These are phyloP conservation scores for Nakazawaea wyomingensis DNA, from an alignment of 805 yeast genomes.

Conservation along the genomic window DNA sequence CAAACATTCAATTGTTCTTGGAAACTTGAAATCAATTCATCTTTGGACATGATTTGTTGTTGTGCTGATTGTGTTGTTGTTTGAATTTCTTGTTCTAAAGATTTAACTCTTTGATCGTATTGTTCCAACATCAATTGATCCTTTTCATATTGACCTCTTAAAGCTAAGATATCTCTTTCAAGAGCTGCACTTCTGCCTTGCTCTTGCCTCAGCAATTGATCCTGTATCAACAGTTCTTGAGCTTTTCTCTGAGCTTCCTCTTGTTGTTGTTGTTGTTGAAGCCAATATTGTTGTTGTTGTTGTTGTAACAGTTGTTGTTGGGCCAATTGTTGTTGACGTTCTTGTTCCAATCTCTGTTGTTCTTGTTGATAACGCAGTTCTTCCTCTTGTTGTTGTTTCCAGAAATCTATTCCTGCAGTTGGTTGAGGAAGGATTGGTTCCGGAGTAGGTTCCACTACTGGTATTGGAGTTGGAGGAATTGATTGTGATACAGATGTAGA, in stretches of 20 bases:
- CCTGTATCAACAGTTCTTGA: constrained; percentile 62
- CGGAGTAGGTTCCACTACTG: constrained; percentile 31
- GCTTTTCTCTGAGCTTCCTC: constrained; percentile 63
- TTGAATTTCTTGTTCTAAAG: constrained; percentile 67
- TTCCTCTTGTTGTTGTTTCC: constrained; percentile 37
- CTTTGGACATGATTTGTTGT: constrained; percentile 70
- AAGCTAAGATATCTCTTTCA: constrained; percentile 71
- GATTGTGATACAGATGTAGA: constrained; percentile 27
- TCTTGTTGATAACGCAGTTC: constrained; percentile 54
- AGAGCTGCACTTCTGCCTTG: constrained; percentile 76
- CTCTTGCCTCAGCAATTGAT: constrained; percentile 67
- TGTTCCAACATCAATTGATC: constrained; percentile 81
- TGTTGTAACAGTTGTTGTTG: constrained; percentile 63
- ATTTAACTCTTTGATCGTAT: constrained; percentile 79
- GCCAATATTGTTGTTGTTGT: constrained; percentile 69
- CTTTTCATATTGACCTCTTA: constrained; percentile 78
- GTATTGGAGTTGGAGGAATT: constrained; percentile 24
- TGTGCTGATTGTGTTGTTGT: constrained; percentile 59
- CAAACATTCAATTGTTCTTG: constrained; percentile 75
- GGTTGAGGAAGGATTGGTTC: constrained; percentile 50
- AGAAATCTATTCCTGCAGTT: constrained; percentile 43
- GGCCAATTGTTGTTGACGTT: constrained; percentile 58
- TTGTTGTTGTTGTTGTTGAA: constrained; percentile 68
- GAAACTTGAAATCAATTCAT: constrained; percentile 59
- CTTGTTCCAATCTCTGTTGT: constrained; percentile 54